Conservation (phyloP, 2,329 filamentous ascomycete genomes). For the Fusarium sp. region DNA sequence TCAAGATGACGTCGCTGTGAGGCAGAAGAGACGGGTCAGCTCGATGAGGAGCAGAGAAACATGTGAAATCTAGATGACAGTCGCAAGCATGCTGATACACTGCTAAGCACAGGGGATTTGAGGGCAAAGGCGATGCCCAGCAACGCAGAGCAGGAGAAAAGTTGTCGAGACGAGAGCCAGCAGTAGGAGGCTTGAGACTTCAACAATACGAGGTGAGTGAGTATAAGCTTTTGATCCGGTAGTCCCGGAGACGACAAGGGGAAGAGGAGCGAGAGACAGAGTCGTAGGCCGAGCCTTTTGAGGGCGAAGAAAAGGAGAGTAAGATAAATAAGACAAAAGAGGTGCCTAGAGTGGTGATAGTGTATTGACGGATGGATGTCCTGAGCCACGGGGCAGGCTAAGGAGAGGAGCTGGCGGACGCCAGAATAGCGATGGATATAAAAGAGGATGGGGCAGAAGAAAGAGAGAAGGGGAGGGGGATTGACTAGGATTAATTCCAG, state of each 20-base stretch:
- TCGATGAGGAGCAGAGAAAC: conserved; percentile 29
- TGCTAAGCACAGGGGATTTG: conserved; percentile 28
- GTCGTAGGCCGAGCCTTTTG: neutral
- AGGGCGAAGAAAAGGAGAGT: conserved; percentile 5
- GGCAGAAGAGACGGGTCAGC: conserved; percentile 12
- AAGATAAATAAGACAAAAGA: neutral
- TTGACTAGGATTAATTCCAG: conserved; percentile 9
- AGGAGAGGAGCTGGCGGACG: neutral
- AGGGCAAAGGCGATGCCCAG: conserved; percentile 23
- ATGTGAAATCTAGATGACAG: conserved; percentile 37
- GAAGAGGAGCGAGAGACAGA: conserved; percentile 33
- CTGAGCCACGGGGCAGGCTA: neutral
- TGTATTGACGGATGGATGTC: conserved; percentile 4
- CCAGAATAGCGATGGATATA: conserved; percentile 3
- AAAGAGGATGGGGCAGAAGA: conserved; percentile 1
- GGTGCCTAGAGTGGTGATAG: conserved; percentile 29
- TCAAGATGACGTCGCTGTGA: conserved; percentile 35
- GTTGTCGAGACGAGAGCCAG: neutral
- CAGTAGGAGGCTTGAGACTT: conserved; percentile 7
- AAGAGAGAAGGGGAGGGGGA: neutral
- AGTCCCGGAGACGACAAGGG: conserved; percentile 18
- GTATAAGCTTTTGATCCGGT: conserved; percentile 26
- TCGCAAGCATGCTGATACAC: conserved; percentile 34
- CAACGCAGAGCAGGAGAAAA: conserved; percentile 6
- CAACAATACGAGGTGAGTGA: conserved; percentile 22